Evolutionary conservation across 768 basidiomycete species (phyloP), one percentile per base, ranked within the genome.

Genomic region (Chiua virens): DNA sequence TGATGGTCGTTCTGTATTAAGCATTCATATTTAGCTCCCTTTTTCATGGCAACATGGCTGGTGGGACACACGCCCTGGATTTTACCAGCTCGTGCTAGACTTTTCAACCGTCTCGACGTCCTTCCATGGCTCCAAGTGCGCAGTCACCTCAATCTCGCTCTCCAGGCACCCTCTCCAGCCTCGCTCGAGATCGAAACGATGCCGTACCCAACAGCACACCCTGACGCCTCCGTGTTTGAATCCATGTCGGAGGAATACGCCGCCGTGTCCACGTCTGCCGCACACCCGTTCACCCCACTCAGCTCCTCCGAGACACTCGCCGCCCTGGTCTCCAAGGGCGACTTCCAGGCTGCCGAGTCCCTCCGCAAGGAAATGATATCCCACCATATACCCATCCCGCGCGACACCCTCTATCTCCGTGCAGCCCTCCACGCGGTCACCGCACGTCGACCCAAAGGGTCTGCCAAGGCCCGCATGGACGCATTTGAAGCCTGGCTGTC

Each of bases 401-500:
- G 55, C 8, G 57, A 74, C 51, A 34, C 35, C 30, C 49, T 69
- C 32, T 82, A 77, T 61, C 69, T 68, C 50, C 54, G 44, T 14
- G 74, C 71, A 11, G 78, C 77, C 3, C 38, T 67, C 1, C 48
- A 71, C 47, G 60, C 65, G 15, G 62, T 79, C 39, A 54, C 52
- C 1, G 50, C 47, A 17, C 55, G 55, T 13, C 45, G 51, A 5
- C 49, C 50, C 20, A 57, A 60, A 34, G 50, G 64, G 22, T 42
- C 66, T 53, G 14, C 41, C 58, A 11, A 50, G 48, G 32, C 52
- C 8, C 58, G 62, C n/a, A 3, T 52, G 30, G 58, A 59, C 2
- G 21, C 50, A 2, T 68, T 68, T n/a, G 72, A 74, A 40, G 52
- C 60, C 14, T 83, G 81, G 81, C 59, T 79, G 45, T 64, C 70